These are phyloP conservation scores for Ceratobasidium sp. DNA, from an alignment of 1,284 basidiomycete genomes.

Conservation along the genomic window DNA sequence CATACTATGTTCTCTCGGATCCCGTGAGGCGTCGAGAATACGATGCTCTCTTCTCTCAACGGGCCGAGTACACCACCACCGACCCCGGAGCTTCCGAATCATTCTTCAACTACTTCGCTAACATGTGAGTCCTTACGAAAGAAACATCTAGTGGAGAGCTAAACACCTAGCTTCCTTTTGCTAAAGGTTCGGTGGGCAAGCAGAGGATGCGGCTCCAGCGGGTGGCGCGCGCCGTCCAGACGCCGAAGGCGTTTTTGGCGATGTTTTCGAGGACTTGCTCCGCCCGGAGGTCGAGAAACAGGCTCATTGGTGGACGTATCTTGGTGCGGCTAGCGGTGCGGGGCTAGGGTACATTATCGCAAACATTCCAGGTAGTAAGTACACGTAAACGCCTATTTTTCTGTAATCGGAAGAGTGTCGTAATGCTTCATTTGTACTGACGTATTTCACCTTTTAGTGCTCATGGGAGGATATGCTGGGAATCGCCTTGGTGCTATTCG, in stretches of 20 bases:
- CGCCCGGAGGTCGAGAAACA: slow-evolving; percentile 81
- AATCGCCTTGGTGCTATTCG: slow-evolving; percentile 88
- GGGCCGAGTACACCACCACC: slow-evolving; percentile 62
- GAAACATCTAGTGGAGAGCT: neutral
- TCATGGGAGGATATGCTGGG: slow-evolving; percentile 85
- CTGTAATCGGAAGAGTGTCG: slow-evolving; percentile 43
- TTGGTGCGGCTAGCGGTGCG: slow-evolving; percentile 73
- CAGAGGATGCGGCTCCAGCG: slow-evolving; percentile 52
- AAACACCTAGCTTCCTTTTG: neutral
- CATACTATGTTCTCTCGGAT: slow-evolving; percentile 96
- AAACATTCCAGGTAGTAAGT: slow-evolving; percentile 78
- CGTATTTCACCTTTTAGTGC: slow-evolving; percentile 55
- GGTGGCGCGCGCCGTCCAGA: slow-evolving; percentile 68
- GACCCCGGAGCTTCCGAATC: slow-evolving; percentile 76
- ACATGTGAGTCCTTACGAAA: slow-evolving; percentile 58
- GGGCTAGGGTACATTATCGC: slow-evolving; percentile 89
- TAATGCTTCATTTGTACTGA: slow-evolving; percentile 41
- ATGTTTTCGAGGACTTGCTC: slow-evolving; percentile 91
- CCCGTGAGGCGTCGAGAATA: slow-evolving; percentile 83
- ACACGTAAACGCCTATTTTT: slow-evolving; percentile 5
- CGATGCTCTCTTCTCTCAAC: slow-evolving; percentile 71
- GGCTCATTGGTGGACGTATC: slow-evolving; percentile 80
- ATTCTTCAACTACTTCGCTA: slow-evolving; percentile 84
- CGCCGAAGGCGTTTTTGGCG: slow-evolving; percentile 84
- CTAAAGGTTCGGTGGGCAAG: slow-evolving; percentile 60